Evolutionary conservation across 331 rosid genomes (phyloP).

Genomic region (Pyracantha coccinea): DNA sequence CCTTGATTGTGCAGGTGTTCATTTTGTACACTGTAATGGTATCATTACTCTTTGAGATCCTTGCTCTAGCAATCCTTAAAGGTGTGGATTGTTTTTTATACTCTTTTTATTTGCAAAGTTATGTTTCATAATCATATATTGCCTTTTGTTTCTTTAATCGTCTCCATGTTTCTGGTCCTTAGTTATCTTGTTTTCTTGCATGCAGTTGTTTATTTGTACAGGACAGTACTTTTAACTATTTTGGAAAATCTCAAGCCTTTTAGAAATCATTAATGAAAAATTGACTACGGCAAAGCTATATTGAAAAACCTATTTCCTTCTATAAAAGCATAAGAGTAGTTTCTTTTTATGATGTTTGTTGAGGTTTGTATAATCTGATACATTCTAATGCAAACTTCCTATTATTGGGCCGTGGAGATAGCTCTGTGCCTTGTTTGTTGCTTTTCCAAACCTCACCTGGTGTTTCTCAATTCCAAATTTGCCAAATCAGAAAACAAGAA

Average conservation of each 20-base stretch:
- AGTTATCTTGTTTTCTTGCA: not conserved
- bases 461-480: not conserved
- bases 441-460: not conserved
- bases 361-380: not conserved
- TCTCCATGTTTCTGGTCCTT: not conserved
- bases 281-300: not conserved
- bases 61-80: conserved; percentile 55
- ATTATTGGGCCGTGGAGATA: not conserved
- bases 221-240: not conserved
- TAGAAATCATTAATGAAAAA: not conserved
- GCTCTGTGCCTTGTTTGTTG: not conserved
- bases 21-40: conserved; percentile 49
- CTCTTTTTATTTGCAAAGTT: conserved; percentile 5
- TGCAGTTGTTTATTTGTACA: not conserved
- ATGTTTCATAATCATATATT: not conserved
- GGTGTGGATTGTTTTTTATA: conserved; percentile 35
- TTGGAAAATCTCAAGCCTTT: not conserved
- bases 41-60: conserved; percentile 64
- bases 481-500: not conserved
- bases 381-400: not conserved
- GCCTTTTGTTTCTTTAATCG: not conserved
- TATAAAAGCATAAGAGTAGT: not conserved
- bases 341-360: no score
- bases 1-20: conserved; percentile 65
- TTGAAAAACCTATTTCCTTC: not conserved